These are phyloP conservation scores for Psidium guajava DNA, from an alignment of 345 rosid species.

Conservation along the genomic window DNA sequence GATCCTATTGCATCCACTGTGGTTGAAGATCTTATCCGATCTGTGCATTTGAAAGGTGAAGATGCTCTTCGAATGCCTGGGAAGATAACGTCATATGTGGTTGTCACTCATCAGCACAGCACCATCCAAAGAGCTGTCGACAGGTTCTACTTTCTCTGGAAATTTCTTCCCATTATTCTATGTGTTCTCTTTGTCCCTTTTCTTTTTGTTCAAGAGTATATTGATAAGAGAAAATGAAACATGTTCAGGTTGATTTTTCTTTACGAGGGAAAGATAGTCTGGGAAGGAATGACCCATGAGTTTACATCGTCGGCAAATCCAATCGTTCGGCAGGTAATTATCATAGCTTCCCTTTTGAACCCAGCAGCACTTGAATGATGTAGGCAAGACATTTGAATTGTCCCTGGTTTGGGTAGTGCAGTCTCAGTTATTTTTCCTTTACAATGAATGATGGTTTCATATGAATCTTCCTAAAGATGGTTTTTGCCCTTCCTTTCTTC, in stretches of 20 bases:
- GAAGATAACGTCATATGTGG: conserved; percentile 74
- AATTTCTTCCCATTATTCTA: neutral
- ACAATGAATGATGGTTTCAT: neutral
- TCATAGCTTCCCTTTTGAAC: neutral
- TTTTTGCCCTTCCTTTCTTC: neutral
- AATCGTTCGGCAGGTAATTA: conserved; percentile 71
- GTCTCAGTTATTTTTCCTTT: neutral
- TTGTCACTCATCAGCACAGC: conserved; percentile 97
- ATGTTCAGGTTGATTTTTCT: conserved; percentile 73
- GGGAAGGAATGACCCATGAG: conserved; percentile 93
- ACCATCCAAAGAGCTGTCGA: conserved; percentile 93
- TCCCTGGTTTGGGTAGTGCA: neutral
- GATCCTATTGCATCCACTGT: conserved; percentile 99
- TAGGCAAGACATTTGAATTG: neutral
- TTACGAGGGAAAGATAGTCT: conserved; percentile 78
- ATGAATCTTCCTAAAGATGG: neutral
- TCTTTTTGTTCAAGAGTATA: neutral
- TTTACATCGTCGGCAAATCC: conserved; percentile 20
- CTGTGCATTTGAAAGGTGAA: conserved; percentile 56
- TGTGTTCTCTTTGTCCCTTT: neutral
- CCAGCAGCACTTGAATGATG: neutral
- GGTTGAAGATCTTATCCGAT: conserved; percentile 95
- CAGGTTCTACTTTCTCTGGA: conserved; percentile 37
- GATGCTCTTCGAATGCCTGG: conserved; percentile 61
- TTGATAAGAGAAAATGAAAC: neutral